Base-by-base conservation (phyloP, 83 land plant genomes). In the Larix sibirica region DNA sequence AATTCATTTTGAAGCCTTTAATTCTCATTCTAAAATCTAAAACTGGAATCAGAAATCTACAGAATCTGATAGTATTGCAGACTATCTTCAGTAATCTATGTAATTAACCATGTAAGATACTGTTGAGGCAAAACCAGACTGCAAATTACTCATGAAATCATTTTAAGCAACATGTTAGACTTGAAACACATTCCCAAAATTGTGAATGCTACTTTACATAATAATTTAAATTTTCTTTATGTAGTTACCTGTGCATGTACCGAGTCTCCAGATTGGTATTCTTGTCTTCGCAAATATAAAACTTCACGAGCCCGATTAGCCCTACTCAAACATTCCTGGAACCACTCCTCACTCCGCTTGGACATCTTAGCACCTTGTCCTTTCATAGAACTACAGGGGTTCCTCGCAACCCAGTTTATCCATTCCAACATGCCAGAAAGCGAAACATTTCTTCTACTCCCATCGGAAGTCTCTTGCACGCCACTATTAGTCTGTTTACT, bases 341-440 rank as follows among this genome's bases (percentile, higher is more conserved):
- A n/a, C 64, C 56, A 42, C 62, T 59, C 10, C 54, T 69, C 54
- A n/a, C 21, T 18, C 38, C 36, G 42, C 28, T 28, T 62, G 65
- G 59, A 42, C 40, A 42, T 23, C 56, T 50, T 36, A 61, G 6
- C 47, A 26, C 28, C 68, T 36, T 44, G 28, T 21, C 77, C 83
- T 47, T 28, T 59, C 31, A 56, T 50, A 23, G 84, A 81, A 81
- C 83, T 79, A 44, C 63, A 58, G 20, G 89, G 87, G 62, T 60
- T 81, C 69, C 74, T 89, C 12, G 91, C 93, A 77, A 87, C 47
- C 42, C 79, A 66, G 18, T n/a, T 87, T n/a, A 89, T 60, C 93
- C 93, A 91, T 40, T 87, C 81, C 80, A 91, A 33, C 86, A 89
- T 18, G 26, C 20, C 50, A 42, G 66, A 63, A 69, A 3, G 65